These are phyloP conservation scores for Acacia pycnantha DNA, from an alignment of 331 rosid species.

Conservation along the genomic window DNA sequence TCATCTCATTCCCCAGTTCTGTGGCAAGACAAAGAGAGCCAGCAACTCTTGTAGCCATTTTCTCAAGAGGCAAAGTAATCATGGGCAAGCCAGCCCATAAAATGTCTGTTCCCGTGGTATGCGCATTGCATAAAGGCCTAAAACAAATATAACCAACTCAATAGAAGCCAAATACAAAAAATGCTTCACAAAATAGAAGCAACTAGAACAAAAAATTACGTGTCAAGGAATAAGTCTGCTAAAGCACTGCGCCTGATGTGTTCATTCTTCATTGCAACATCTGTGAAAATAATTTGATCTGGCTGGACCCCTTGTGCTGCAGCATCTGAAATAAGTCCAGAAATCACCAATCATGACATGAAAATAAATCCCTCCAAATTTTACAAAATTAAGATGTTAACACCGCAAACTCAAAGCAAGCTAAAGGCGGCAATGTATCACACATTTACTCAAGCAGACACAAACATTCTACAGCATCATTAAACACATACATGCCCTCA, in stretches of 20 bases:
- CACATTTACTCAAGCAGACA: not conserved
- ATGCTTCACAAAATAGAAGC: not conserved
- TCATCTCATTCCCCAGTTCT: conserved; percentile 94
- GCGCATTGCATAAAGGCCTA: conserved; percentile 99
- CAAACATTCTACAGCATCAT: not conserved
- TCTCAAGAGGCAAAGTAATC: conserved; percentile 95
- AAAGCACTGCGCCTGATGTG: conserved; percentile 92
- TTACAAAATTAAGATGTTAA: not conserved
- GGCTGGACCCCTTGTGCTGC: conserved; percentile 84
- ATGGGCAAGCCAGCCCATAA: conserved; percentile 98
- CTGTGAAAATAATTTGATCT: conserved; percentile 94
- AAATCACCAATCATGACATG: conserved; percentile 2
- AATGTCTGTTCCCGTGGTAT: conserved; percentile 96
- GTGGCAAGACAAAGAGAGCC: conserved; percentile 95
- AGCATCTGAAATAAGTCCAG: conserved; percentile 69
- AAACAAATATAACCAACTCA: not conserved
- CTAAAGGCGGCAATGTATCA: not conserved
- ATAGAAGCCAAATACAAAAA: not conserved
- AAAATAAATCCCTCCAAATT: not conserved
- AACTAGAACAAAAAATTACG: conserved; percentile 34
- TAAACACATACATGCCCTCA: conserved; percentile 66
- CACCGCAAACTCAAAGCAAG: not conserved
- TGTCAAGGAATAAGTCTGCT: conserved; percentile 96
- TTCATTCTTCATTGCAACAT: conserved; percentile 95
- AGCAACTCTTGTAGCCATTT: conserved; percentile 99